These are phyloP conservation scores for Chaetomium olivaceum DNA, from an alignment of 2,329 filamentous ascomycete species.

Conservation along the genomic window DNA sequence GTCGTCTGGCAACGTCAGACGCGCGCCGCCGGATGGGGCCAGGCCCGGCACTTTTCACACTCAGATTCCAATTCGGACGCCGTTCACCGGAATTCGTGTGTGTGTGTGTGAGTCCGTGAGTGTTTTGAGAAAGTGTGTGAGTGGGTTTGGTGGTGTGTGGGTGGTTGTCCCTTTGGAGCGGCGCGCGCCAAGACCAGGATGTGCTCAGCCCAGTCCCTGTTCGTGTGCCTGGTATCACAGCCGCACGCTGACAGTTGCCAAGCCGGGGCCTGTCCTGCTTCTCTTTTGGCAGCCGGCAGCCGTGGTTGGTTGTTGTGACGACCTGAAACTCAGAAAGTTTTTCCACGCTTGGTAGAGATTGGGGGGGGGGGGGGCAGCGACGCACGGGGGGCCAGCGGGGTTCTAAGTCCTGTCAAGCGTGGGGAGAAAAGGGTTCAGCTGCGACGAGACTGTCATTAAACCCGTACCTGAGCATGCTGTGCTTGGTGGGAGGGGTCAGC, in stretches of 20 bases:
- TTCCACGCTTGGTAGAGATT: neutral
- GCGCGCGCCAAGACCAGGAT: slow-evolving; percentile 4
- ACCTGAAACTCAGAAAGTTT: neutral
- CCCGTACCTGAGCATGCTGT: neutral
- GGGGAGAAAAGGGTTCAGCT: neutral
- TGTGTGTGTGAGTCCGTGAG: neutral
- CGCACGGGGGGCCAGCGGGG: neutral
- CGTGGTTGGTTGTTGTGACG: slow-evolving; percentile 6
- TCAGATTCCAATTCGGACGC: neutral
- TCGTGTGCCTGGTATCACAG: slow-evolving; percentile 3
- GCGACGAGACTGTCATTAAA: neutral
- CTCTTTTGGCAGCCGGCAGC: too few relatives aligned
- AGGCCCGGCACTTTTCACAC: neutral
- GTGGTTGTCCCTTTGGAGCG: neutral
- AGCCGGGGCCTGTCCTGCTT: neutral
- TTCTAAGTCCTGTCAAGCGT: neutral
- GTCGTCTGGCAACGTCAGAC: neutral
- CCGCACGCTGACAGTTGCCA: slow-evolving; percentile 10
- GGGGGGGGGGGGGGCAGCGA: neutral
- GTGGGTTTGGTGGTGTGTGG: neutral
- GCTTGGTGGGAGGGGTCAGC: neutral
- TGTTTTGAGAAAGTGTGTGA: neutral
- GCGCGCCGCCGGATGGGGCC: neutral
- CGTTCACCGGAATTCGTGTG: neutral
- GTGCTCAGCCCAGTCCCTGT: neutral